A percentile compares a stretch with the other conserved stretches of the same genome.
phyloP scores from a whole-genome alignment of 108 stramenopile genomes.

The Craspedostauros australis region DNA sequence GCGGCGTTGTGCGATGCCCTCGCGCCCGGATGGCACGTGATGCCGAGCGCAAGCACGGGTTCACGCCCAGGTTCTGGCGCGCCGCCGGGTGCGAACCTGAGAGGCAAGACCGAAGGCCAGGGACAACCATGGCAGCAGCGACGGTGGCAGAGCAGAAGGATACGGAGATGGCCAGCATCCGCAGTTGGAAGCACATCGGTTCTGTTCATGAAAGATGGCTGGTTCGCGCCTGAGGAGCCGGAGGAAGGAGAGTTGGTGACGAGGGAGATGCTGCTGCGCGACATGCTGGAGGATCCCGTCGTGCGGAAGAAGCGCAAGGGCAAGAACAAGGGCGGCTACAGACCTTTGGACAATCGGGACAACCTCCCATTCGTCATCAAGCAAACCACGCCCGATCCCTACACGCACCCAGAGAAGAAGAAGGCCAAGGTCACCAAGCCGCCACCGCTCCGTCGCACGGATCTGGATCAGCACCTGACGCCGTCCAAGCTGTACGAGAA shows the following conservation, averaged over 20 bases:
- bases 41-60: too few relatives aligned
- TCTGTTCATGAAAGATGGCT: slow-evolving; percentile 15
- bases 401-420: slow-evolving; percentile 44
- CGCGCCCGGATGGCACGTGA: too few relatives aligned
- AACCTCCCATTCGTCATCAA: slow-evolving; percentile 60
- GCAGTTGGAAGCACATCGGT: too few relatives aligned
- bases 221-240: slow-evolving; percentile 15
- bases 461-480: slow-evolving; percentile 13
- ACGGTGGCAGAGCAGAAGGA: too few relatives aligned
- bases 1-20: too few relatives aligned
- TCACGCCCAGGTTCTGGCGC: too few relatives aligned
- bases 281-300: slow-evolving; percentile 41
- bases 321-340: slow-evolving; percentile 40
- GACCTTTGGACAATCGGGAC: slow-evolving; percentile 73
- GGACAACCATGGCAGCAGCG: too few relatives aligned
- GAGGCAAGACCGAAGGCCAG: too few relatives aligned
- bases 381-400: slow-evolving; percentile 70
- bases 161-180: too few relatives aligned
- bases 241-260: slow-evolving; percentile 36
- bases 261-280: slow-evolving; percentile 43
- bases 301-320: slow-evolving; percentile 23
- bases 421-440: slow-evolving; percentile 30
- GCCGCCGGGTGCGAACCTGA: too few relatives aligned
- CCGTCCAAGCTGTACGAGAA: not conserved
- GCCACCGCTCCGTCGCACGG: not conserved